phyloP scores from a whole-genome alignment of 1,139 yeast genomes.

The Hansenula lynferdii region DNA sequence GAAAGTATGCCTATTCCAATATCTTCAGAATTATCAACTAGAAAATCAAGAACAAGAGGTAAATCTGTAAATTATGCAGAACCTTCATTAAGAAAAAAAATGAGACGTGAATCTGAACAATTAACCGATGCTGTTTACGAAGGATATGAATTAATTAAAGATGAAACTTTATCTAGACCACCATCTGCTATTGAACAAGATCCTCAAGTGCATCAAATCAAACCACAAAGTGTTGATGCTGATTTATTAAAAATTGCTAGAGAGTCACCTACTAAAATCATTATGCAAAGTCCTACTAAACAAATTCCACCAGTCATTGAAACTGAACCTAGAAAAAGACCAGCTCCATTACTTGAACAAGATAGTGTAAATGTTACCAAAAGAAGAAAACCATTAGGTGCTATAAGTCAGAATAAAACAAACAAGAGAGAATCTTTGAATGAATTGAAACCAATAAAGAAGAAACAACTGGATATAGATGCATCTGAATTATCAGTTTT shows the following conservation, averaged over 20 bases:
- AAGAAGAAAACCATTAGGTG: conserved; percentile 20
- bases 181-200: too few relatives aligned
- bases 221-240: not conserved
- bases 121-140: conserved; percentile 47
- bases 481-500: conserved; percentile 21
- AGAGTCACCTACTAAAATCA: conserved; percentile 3
- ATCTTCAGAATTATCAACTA: conserved; percentile 17
- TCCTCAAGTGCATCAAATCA: too few relatives aligned
- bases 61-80: conserved; percentile 61
- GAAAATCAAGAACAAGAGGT: conserved; percentile 39
- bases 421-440: too few relatives aligned
- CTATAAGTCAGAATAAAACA: conserved; percentile 13
- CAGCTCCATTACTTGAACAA: conserved; percentile 12
- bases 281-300: too few relatives aligned
- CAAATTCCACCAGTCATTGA: too few relatives aligned
- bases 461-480: conserved; percentile 5
- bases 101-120: conserved; percentile 63
- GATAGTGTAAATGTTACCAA: conserved; percentile 21
- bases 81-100: conserved; percentile 62
- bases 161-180: not conserved
- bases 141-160: conserved; percentile 2
- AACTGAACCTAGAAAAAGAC: not conserved
- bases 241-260: conserved; percentile 5
- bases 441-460: conserved; percentile 2
- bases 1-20: conserved; percentile 32